Evolutionary conservation across 2,329 filamentous ascomycete species (phyloP).

Genomic region (Verticillium nubilum): DNA sequence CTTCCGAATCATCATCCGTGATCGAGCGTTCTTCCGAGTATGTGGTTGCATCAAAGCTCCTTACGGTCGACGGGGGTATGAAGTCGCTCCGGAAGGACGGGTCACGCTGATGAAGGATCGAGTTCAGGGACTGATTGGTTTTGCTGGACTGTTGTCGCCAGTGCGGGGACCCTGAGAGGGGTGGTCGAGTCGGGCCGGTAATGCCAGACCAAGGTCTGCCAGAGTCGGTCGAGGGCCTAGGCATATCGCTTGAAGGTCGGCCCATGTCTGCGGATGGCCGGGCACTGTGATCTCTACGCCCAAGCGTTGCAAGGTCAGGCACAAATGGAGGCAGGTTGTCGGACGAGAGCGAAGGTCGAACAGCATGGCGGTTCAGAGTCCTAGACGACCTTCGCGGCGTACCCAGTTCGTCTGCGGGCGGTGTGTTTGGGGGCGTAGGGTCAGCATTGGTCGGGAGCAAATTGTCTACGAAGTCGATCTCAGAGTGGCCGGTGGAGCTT

Average conservation of each 20-base stretch:
- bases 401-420: conserved; percentile 39
- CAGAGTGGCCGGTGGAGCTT: neutral
- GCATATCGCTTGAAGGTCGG: conserved; percentile 24
- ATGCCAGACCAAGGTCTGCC: conserved; percentile 16
- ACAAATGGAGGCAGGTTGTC: conserved; percentile 41
- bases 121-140: conserved; percentile 44
- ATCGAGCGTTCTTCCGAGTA: conserved; percentile 39
- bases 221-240: conserved; percentile 19
- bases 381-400: conserved; percentile 52
- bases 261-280: conserved; percentile 25
- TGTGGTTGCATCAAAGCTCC: conserved; percentile 58
- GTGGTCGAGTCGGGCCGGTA: conserved; percentile 21
- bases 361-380: conserved; percentile 42
- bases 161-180: conserved; percentile 24
- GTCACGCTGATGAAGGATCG: conserved; percentile 48
- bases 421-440: conserved; percentile 57
- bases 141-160: conserved; percentile 40
- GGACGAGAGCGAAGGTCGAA: conserved; percentile 26
- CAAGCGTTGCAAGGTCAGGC: conserved; percentile 38
- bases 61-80: conserved; percentile 42
- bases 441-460: conserved; percentile 44
- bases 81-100: conserved; percentile 56
- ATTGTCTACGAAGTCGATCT: conserved; percentile 8
- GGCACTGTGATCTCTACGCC: conserved; percentile 14
- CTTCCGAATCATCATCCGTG: conserved; percentile 36